These are phyloP conservation scores for Blumeria hordei DNA, from an alignment of 2,329 filamentous ascomycete species.

Conservation along the genomic window DNA sequence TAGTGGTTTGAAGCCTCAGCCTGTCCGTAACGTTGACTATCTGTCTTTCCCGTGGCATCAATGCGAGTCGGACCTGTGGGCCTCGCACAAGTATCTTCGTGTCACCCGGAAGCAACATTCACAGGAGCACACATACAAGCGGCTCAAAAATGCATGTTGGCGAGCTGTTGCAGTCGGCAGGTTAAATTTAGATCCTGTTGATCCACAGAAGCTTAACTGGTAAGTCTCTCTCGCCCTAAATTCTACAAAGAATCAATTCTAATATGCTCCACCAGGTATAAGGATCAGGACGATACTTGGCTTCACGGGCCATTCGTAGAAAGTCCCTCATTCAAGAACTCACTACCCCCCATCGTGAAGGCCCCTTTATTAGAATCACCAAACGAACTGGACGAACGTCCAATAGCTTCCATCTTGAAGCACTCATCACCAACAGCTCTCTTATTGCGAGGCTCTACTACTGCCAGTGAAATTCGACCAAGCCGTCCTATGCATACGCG, in stretches of 20 bases:
- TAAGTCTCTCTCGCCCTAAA: conserved; percentile 20
- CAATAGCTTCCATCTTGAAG: conserved; percentile 4
- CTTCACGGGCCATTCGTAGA: conserved; percentile 5
- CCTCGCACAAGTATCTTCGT: conserved; percentile 84
- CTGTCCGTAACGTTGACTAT: conserved; percentile 75
- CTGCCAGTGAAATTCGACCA: neutral
- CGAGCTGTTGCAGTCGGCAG: conserved; percentile 89
- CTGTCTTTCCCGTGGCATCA: conserved; percentile 75
- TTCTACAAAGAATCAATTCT: neutral
- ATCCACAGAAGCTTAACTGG: conserved; percentile 86
- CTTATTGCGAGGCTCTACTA: conserved; percentile 4
- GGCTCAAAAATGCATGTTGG: conserved; percentile 92
- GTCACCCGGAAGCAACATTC: conserved; percentile 55
- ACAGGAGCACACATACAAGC: conserved; percentile 33
- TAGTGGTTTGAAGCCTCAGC: conserved; percentile 29
- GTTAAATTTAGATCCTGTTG: conserved; percentile 64
- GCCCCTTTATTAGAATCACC: too few species aligned
- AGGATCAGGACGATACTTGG: conserved; percentile 5
- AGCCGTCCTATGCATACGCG: neutral
- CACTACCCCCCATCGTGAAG: too few species aligned
- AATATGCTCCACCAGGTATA: conserved; percentile 2
- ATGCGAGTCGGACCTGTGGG: conserved; percentile 82
- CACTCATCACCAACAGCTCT: conserved; percentile 4
- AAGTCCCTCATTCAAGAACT: neutral
- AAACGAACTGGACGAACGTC: neutral